phyloP scores from a whole-genome alignment of 805 yeast genomes.

The Kregervanrija pseudodelftensis region DNA sequence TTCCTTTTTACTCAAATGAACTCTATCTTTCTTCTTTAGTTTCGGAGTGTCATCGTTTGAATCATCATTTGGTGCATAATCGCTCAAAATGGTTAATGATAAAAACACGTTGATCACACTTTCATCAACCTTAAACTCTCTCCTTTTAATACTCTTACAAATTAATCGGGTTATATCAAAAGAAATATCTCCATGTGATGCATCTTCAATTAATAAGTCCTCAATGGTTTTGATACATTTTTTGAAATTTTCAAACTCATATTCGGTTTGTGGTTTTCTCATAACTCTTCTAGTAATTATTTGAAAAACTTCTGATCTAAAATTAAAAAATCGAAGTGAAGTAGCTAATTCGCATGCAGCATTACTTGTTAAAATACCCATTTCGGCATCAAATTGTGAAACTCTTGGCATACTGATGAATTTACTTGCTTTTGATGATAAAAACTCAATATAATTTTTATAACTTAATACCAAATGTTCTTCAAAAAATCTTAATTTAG shows the following conservation, averaged over 20 bases:
- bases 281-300: constrained; percentile 62
- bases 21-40: constrained; percentile 77
- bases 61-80: constrained; percentile 61
- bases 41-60: constrained; percentile 42
- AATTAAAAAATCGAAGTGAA: constrained; percentile 72
- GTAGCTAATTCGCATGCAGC: constrained; percentile 75
- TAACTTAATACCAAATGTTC: constrained; percentile 68
- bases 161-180: constrained; percentile 64
- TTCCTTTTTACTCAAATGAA: constrained; percentile 86
- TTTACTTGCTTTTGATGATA: constrained; percentile 33
- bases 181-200: constrained; percentile 71
- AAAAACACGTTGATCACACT: constrained; percentile 67
- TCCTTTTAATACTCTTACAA: constrained; percentile 61
- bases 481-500: constrained; percentile 71
- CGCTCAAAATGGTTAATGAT: constrained; percentile 57
- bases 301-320: constrained; percentile 64
- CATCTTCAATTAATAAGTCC: constrained; percentile 66
- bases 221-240: constrained; percentile 62
- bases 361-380: constrained; percentile 56
- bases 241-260: constrained; percentile 43
- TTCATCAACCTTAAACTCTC: constrained; percentile 78
- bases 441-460: constrained; percentile 52
- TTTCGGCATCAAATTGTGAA: constrained; percentile 29
- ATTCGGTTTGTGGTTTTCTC: constrained; percentile 45
- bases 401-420: constrained; percentile 26